Evolutionary conservation across 2,329 filamentous ascomycete species (phyloP), one percentile per base, ranked within the genome.

Genomic region (Fusarium nelsonii): DNA sequence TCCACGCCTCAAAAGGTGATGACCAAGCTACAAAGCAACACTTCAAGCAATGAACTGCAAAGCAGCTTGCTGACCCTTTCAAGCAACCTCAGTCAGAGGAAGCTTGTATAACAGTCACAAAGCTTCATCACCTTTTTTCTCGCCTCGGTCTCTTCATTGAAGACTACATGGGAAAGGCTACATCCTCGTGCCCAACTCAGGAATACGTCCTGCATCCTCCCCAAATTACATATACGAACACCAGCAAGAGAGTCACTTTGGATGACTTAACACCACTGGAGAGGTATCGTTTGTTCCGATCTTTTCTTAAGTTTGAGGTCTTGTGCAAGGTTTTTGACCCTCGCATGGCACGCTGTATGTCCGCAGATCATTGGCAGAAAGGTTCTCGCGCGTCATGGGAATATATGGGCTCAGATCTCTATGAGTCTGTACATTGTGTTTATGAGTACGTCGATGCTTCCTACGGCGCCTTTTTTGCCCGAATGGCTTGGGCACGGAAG

Each of bases 91-190:
- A 26, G 11, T 12, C 34, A 2, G 28, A 58, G 40, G 6, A 33
- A 18, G 12, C 3, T 5, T 48, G 52, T 15, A 40, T n/a, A n/a
- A n/a, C n/a, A n/a, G n/a, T 69, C 7, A 2, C 16, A 3, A 16
- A 57, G 14, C 49, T 71, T 6, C 36, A 49, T 20, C 33, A 28
- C 2, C 30, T 67, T 1, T 53, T 67, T 8, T 44, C 51, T 4
- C 50, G 55, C 1, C 14, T 71, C 3, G n/a, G 45, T 3, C 18
- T 61, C 2, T 67, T 71, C 8, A 43, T 67, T 1, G 68, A 69
- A 32, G 68, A 71, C 33, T 71, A 64, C 23, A 30, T 71, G 15
- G 58, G 55, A 7, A 67, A 71, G n/a, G 68, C 61, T 15, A 62
- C 52, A 3, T 39, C 68, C 3, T 8, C 36, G 1, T 41, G 40